phyloP scores from a whole-genome alignment of 2,329 filamentous ascomycete species.

The Claviceps pazoutovae region DNA sequence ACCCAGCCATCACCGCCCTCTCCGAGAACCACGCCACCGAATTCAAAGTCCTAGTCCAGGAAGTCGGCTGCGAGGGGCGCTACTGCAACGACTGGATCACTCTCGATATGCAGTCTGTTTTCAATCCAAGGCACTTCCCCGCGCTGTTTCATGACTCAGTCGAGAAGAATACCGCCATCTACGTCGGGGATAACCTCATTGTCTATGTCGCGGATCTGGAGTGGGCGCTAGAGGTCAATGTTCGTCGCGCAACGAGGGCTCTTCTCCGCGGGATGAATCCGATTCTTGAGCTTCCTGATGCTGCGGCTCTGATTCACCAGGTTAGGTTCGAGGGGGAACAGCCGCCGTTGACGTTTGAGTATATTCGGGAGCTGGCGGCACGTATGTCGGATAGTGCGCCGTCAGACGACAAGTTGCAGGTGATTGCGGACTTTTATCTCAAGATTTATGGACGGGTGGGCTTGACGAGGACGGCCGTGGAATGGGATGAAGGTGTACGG shows the following conservation, averaged over 20 bases:
- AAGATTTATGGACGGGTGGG: constrained; percentile 6
- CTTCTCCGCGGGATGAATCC: too few relatives aligned
- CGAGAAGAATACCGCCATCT: constrained; percentile 11
- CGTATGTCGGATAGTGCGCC: constrained; percentile 8
- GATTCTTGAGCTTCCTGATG: constrained; percentile 8
- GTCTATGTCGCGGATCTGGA: constrained; percentile 13
- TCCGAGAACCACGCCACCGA: constrained; percentile 9
- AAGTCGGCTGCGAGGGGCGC: constrained; percentile 4
- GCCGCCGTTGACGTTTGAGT: constrained; percentile 8
- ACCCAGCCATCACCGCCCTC: constrained; percentile 13
- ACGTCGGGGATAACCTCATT: constrained; percentile 10
- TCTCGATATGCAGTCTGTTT: background rate
- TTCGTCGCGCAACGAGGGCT: constrained; percentile 8
- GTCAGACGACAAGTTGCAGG: constrained; percentile 4
- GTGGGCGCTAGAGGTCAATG: constrained; percentile 15
- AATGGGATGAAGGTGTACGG: background rate
- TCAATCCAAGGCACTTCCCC: too few relatives aligned
- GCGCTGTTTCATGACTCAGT: constrained; percentile 13
- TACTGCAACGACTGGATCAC: constrained; percentile 12
- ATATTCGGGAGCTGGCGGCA: constrained; percentile 6
- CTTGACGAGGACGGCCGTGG: constrained; percentile 2
- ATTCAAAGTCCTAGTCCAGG: constrained; percentile 7
- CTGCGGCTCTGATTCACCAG: constrained; percentile 8
- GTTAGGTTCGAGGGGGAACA: constrained; percentile 1
- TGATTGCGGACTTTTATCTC: constrained; percentile 7